Evolutionary conservation across 805 yeast genomes (phyloP).

Genomic region (Wickerhamomyces rabaulensis): DNA sequence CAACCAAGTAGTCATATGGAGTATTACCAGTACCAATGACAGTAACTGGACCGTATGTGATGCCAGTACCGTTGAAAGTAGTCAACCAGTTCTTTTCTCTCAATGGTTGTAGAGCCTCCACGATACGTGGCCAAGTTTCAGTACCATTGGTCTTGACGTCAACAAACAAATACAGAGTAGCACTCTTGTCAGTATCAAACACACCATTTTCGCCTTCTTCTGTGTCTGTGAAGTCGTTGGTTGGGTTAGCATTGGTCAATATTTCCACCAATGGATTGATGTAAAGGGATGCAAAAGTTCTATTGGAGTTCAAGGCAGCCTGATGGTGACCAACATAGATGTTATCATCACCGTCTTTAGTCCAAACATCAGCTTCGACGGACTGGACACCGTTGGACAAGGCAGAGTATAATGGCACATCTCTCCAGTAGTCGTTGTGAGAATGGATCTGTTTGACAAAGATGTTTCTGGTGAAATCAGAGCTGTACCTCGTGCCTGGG

Average conservation of each 20-base stretch:
- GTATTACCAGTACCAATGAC: slow-evolving; percentile 68
- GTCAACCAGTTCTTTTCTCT: slow-evolving; percentile 48
- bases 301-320: slow-evolving; percentile 38
- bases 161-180: slow-evolving; percentile 56
- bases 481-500: slow-evolving; percentile 11
- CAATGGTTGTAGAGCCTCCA: slow-evolving; percentile 45
- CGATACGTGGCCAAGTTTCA: slow-evolving; percentile 43
- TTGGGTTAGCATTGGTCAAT: slow-evolving; percentile 43
- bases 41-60: slow-evolving; percentile 51
- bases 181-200: slow-evolving; percentile 39
- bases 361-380: slow-evolving; percentile 67
- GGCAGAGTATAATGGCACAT: slow-evolving; percentile 54
- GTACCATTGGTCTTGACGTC: slow-evolving; percentile 56
- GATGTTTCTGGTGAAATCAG: slow-evolving; percentile 20
- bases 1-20: slow-evolving; percentile 37
- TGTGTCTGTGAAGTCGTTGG: slow-evolving; percentile 9
- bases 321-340: slow-evolving; percentile 64
- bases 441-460: slow-evolving; percentile 46
- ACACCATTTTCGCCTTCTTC: slow-evolving; percentile 31
- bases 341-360: slow-evolving; percentile 26
- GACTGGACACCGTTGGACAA: slow-evolving; percentile 47
- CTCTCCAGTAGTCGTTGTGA: slow-evolving; percentile 72
- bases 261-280: slow-evolving; percentile 47
- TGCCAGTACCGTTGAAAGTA: slow-evolving; percentile 30
- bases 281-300: slow-evolving; percentile 49